phyloP scores from a whole-genome alignment of 305 asterid species.

The Rubia tinctorum region DNA sequence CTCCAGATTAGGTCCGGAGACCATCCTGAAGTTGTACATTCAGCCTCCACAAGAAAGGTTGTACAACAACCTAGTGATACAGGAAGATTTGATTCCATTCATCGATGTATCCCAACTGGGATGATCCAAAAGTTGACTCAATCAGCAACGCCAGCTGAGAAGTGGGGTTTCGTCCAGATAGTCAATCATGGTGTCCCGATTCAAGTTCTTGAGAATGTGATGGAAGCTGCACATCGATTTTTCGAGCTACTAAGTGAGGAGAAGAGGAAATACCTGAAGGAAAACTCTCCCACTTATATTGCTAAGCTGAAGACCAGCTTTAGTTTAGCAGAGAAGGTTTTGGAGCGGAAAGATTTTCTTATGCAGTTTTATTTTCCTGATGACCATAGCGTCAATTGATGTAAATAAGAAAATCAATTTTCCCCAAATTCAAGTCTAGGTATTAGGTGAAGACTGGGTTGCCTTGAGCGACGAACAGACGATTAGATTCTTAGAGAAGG shows the following conservation, averaged over 20 bases:
- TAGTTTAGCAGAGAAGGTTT: slow-evolving; percentile 34
- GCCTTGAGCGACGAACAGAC: too few species aligned
- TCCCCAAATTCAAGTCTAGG: too few species aligned
- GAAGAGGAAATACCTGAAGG: slow-evolving; percentile 42
- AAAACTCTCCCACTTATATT: slow-evolving; percentile 30
- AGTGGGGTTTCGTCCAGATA: slow-evolving; percentile 44
- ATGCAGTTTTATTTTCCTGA: slow-evolving; percentile 28
- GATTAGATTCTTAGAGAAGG: too few species aligned
- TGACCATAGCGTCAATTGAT: slow-evolving; percentile 12
- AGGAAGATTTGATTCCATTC: slow-evolving; percentile 32
- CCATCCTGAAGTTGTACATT: slow-evolving; percentile 24
- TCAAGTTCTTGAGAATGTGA: slow-evolving; percentile 4
- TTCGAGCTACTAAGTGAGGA: slow-evolving; percentile 48
- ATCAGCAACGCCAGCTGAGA: slow-evolving; percentile 37
- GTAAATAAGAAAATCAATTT: too few species aligned
- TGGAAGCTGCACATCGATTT: slow-evolving; percentile 29
- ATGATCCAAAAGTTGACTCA: slow-evolving; percentile 27
- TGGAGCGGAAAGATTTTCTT: slow-evolving; percentile 59
- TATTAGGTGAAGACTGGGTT: too few species aligned
- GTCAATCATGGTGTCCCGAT: slow-evolving; percentile 45
- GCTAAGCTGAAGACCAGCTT: slow-evolving; percentile 42
- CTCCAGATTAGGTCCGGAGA: not conserved
- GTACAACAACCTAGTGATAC: slow-evolving; percentile 12
- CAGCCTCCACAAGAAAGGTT: slow-evolving; percentile 37
- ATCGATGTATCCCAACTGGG: slow-evolving; percentile 35